A percentile compares a stretch with the other conserved stretches of the same genome.
Conservation (phyloP, 768 basidiomycete species). For the Tylopilus subfusipes region DNA sequence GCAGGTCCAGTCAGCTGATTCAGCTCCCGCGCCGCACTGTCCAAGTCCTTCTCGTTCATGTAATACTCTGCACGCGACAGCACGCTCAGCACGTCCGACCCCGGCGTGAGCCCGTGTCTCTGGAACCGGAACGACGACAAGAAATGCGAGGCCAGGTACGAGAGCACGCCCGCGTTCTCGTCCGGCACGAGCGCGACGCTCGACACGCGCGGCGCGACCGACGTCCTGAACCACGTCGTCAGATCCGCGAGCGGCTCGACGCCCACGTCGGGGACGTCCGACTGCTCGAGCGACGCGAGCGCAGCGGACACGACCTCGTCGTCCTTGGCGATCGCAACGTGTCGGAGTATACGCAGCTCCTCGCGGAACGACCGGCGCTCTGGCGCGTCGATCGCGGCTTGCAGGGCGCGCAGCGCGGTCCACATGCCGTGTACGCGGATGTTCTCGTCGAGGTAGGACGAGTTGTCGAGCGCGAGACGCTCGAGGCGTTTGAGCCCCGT, state of each 20-base stretch:
- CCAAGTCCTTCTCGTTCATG: constrained; percentile 90
- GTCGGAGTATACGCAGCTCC: constrained; percentile 80
- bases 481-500: constrained; percentile 88
- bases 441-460: constrained; percentile 87
- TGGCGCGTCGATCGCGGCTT: constrained; percentile 60
- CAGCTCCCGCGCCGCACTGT: constrained; percentile 75
- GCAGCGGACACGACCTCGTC: constrained; percentile 64
- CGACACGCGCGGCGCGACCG: constrained; percentile 79
- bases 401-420: constrained; percentile 85
- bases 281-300: constrained; percentile 64
- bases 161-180: constrained; percentile 80
- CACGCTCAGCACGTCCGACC: constrained; percentile 82
- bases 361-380: constrained; percentile 82
- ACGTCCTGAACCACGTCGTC: constrained; percentile 83
- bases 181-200: constrained; percentile 93
- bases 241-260: constrained; percentile 90
- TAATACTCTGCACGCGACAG: constrained; percentile 86
- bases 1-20: constrained; percentile 87
- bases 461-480: constrained; percentile 88
- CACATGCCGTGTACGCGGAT: constrained; percentile 88
- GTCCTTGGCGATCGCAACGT: constrained; percentile 66
- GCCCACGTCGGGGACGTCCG: constrained; percentile 72
- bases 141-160: constrained; percentile 78
- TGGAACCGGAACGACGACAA: constrained; percentile 77
- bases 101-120: constrained; percentile 65